These are phyloP conservation scores for Globisporangium yorkense DNA, from an alignment of 352 stramenopile species.

Conservation along the genomic window DNA sequence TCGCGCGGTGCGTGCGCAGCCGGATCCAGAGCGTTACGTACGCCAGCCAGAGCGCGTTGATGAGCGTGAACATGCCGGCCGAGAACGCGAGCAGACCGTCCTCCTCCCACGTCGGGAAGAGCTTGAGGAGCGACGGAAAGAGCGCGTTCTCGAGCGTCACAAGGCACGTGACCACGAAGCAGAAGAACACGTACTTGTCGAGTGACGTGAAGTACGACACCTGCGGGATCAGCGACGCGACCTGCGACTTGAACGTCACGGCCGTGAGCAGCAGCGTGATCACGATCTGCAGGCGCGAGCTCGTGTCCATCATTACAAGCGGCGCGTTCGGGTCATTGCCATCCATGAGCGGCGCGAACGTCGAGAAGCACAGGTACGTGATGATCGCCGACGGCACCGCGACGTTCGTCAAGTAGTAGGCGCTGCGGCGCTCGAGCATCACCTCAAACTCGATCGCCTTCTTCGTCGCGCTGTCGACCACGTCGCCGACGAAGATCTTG, in stretches of 20 bases:
- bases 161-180: conserved; percentile 23
- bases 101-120: conserved; percentile 12
- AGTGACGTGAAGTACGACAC: conserved; percentile 37
- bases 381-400: conserved; percentile 27
- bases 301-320: conserved; percentile 17
- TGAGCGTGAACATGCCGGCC: conserved; percentile 15
- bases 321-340: too few species aligned
- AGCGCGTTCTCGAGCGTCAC: conserved; percentile 29
- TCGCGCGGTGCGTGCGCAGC: conserved; percentile 10
- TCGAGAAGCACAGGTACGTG: conserved; percentile 35
- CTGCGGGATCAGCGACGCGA: conserved; percentile 23
- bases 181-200: conserved; percentile 33
- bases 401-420: conserved; percentile 35
- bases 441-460: conserved; percentile 29
- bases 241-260: conserved; percentile 33
- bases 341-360: conserved; percentile 16
- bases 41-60: conserved; percentile 19
- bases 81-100: conserved; percentile 12
- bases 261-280: conserved; percentile 36
- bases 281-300: conserved; percentile 26
- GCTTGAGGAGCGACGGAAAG: conserved; percentile 4
- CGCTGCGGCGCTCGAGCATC: conserved; percentile 24
- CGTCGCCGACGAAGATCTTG: conserved; percentile 24
- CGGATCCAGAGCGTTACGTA: conserved; percentile 18
- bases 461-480: conserved; percentile 14